These are phyloP conservation scores for Grosmannia serpens DNA, from an alignment of 2,329 filamentous ascomycete species.

Conservation along the genomic window DNA sequence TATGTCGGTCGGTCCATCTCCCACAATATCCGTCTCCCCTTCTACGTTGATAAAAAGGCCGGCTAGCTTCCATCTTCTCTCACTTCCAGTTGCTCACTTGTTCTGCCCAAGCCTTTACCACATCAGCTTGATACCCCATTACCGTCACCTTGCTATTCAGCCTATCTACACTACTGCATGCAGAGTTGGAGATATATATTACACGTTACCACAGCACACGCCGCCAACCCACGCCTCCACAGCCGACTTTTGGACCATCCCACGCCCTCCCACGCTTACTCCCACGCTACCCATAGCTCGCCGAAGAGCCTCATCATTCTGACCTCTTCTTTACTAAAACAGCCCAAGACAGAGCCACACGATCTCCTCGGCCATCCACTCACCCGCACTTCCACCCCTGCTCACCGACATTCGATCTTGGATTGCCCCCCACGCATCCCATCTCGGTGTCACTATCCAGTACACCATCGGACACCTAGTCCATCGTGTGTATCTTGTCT, in stretches of 20 bases:
- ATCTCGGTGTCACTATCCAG: too few relatives aligned
- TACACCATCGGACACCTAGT: background rate
- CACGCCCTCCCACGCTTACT: slow-evolving; percentile 9
- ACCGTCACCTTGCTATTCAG: background rate
- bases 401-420: background rate
- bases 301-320: slow-evolving; percentile 8
- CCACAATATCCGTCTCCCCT: background rate
- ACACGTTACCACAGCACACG: slow-evolving; percentile 1
- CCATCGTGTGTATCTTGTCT: background rate
- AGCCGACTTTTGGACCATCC: slow-evolving; percentile 6
- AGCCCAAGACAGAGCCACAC: background rate
- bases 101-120: background rate
- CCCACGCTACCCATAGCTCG: slow-evolving; percentile 9
- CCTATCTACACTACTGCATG: background rate
- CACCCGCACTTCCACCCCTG: background rate
- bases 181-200: background rate
- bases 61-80: background rate
- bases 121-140: background rate
- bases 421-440: background rate
- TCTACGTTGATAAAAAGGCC: background rate
- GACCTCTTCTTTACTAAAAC: background rate
- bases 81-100: background rate
- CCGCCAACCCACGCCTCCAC: slow-evolving; percentile 6
- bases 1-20: background rate
- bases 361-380: background rate